phyloP scores from a whole-genome alignment of 352 stramenopile species.

The Pseudoperonospora humuli region DNA sequence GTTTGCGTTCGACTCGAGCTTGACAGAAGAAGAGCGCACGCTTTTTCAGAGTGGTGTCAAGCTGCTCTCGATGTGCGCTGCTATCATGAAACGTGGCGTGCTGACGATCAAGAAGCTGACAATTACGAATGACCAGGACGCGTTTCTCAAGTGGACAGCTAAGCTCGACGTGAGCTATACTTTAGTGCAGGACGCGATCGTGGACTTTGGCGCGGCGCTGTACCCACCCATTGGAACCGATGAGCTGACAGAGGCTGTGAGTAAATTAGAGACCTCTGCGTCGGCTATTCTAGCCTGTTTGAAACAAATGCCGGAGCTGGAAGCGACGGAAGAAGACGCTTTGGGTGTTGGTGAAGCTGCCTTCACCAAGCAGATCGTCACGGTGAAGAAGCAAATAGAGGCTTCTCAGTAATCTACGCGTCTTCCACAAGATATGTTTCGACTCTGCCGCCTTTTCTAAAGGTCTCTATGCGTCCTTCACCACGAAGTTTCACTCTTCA shows the following conservation, averaged over 20 bases:
- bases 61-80: constrained; percentile 63
- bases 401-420: constrained; percentile 28
- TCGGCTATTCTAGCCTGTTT: constrained; percentile 39
- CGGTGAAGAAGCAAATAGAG: constrained; percentile 54
- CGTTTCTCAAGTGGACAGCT: constrained; percentile 65
- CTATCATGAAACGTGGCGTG: constrained; percentile 75
- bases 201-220: constrained; percentile 77
- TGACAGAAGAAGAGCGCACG: constrained; percentile 56
- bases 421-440: no score
- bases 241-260: constrained; percentile 38
- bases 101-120: constrained; percentile 70
- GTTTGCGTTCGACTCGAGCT: constrained; percentile 67
- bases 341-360: constrained; percentile 37
- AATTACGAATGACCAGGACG: constrained; percentile 45
- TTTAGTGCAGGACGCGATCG: constrained; percentile 50
- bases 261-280: constrained; percentile 24
- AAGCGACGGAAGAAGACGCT: constrained; percentile 26
- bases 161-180: constrained; percentile 58
- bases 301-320: constrained; percentile 43
- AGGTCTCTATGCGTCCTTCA: no score
- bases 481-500: no score
- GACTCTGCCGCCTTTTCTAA: no score
- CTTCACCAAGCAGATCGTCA: constrained; percentile 47
- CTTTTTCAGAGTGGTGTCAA: constrained; percentile 62
- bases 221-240: constrained; percentile 67